phyloP scores from a whole-genome alignment of 208 protist genomes.

The Leishmania aethiopica region DNA sequence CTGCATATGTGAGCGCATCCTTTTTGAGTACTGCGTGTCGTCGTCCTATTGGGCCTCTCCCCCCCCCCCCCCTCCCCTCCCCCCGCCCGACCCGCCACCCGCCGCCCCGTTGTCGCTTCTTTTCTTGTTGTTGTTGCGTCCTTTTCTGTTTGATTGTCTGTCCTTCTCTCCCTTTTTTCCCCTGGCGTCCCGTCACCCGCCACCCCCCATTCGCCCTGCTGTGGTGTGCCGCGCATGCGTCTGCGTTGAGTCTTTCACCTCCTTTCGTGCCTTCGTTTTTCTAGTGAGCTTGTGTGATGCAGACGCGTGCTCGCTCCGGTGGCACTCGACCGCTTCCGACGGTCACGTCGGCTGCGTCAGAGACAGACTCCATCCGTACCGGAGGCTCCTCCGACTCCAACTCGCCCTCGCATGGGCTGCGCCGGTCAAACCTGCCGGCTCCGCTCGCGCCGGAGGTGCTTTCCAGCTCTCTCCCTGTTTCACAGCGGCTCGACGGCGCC shows the following conservation, averaged over 20 bases:
- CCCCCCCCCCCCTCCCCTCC: background rate
- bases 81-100: background rate
- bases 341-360: background rate
- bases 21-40: background rate
- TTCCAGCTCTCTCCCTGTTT: background rate
- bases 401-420: conserved; percentile 1
- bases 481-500: conserved; percentile 4
- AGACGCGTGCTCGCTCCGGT: conserved; percentile 15
- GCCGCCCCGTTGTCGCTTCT: background rate
- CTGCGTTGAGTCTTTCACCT: background rate
- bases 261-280: background rate
- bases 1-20: background rate
- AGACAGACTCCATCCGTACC: conserved; percentile 4
- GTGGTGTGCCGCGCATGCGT: background rate
- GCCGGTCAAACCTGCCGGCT: conserved; percentile 11
- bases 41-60: background rate
- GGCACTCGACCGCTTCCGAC: conserved; percentile 3
- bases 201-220: background rate
- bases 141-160: background rate
- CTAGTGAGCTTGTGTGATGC: conserved; percentile 10
- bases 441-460: conserved; percentile 14
- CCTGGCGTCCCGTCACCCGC: background rate
- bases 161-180: background rate
- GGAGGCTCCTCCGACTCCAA: conserved; percentile 4
- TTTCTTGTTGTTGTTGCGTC: background rate